Conservation (phyloP, 805 yeast species). For the Wickerhamiella lipophila region DNA sequence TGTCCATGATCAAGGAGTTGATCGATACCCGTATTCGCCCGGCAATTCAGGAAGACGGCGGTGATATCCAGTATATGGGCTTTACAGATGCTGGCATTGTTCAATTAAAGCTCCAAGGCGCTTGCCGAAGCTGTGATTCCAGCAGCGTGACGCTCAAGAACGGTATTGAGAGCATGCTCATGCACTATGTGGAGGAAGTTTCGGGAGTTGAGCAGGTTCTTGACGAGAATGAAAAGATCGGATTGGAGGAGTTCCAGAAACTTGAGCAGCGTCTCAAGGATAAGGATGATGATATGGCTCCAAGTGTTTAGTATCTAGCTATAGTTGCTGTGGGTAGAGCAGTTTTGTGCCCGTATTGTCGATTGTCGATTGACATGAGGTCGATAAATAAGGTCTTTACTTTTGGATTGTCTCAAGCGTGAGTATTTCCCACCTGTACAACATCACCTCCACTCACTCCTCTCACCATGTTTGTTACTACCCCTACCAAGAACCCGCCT, state of each 20-base stretch:
- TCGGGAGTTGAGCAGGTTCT: slow-evolving; percentile 75
- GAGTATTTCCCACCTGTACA: too few relatives aligned
- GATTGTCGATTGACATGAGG: too few relatives aligned
- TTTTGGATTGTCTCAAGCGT: too few relatives aligned
- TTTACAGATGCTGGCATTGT: slow-evolving; percentile 85
- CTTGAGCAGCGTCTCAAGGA: slow-evolving; percentile 48
- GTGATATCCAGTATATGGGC: slow-evolving; percentile 81
- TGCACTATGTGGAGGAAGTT: slow-evolving; percentile 93
- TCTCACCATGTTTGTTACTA: background rate
- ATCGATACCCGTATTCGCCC: slow-evolving; percentile 93
- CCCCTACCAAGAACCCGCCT: background rate
- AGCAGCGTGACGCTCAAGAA: slow-evolving; percentile 85
- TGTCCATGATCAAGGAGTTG: slow-evolving; percentile 80
- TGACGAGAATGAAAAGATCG: slow-evolving; percentile 64
- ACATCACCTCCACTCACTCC: too few relatives aligned
- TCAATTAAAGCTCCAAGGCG: slow-evolving; percentile 80
- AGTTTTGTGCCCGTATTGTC: too few relatives aligned
- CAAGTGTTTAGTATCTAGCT: slow-evolving; percentile 14
- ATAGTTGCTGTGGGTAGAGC: too few relatives aligned
- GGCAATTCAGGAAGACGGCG: slow-evolving; percentile 97
- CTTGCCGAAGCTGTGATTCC: slow-evolving; percentile 86
- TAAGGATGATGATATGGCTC: slow-evolving; percentile 22
- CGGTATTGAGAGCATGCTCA: slow-evolving; percentile 96
- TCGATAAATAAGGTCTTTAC: too few relatives aligned
- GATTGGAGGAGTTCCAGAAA: slow-evolving; percentile 72